A percentile compares a stretch with the other conserved stretches of the same genome.
Conservation (phyloP, 1,284 basidiomycete genomes). For the Butyriboletus appendiculatus region DNA sequence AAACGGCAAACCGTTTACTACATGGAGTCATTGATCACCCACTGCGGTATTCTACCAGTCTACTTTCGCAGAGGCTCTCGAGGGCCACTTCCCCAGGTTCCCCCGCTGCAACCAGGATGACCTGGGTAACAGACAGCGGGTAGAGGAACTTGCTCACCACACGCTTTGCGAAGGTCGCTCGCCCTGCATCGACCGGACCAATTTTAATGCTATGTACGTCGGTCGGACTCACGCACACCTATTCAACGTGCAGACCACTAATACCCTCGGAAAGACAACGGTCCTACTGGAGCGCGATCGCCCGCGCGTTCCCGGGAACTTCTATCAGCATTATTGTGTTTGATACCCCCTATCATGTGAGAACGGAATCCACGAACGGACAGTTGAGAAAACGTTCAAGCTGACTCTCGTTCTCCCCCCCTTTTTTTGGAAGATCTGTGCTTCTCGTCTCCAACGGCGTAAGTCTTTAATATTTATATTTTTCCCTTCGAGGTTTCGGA, state of each 20-base stretch:
- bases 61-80: slow-evolving; percentile 67
- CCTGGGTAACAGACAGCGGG: slow-evolving; percentile 51
- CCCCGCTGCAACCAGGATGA: slow-evolving; percentile 74
- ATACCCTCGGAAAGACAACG: slow-evolving; percentile 51
- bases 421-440: slow-evolving; percentile 13
- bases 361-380: slow-evolving; percentile 32
- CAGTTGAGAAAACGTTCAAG: neutral
- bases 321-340: slow-evolving; percentile 69
- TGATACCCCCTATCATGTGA: slow-evolving; percentile 70
- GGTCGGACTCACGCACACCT: neutral
- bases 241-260: neutral
- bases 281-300: slow-evolving; percentile 69
- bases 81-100: slow-evolving; percentile 57
- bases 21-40: neutral
- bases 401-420: slow-evolving; percentile 13
- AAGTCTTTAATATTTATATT: slow-evolving; percentile 27
- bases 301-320: slow-evolving; percentile 59
- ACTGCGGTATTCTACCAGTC: slow-evolving; percentile 39
- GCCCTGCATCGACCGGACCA: slow-evolving; percentile 74
- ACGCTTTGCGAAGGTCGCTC: slow-evolving; percentile 55
- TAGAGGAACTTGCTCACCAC: slow-evolving; percentile 55
- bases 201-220: slow-evolving; percentile 64
- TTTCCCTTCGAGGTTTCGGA: slow-evolving; percentile 2
- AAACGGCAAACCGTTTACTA: slow-evolving; percentile 3
- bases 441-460: slow-evolving; percentile 21